Base-by-base conservation (phyloP, 805 yeast species). In the Starmerella vitae region DNA sequence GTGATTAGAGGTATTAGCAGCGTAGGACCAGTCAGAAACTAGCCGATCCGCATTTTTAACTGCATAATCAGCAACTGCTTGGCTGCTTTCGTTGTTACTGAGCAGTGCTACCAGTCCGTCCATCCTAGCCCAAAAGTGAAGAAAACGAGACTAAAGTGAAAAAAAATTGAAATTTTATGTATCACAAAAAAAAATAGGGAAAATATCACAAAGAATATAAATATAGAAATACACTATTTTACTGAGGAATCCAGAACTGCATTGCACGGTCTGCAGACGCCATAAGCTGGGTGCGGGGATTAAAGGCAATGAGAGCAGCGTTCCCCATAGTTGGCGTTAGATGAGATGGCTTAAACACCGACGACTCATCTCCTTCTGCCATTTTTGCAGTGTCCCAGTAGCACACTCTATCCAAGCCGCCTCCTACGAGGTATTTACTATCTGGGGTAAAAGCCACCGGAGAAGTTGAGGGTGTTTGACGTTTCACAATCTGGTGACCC, bases 401-500 rank as follows among this genome's bases (percentile, higher is more conserved):
- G 21, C 67, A 61, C 2, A 76, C 54, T 12, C 73, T 72, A 38
- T 70, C 69, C 15, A 72, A 72, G 36, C 72, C 69, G 3, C 85
- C 82, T 4, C 75, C 74, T 28, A 73, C 57, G 0, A 76, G 70
- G 48, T 58, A 75, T 33, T 67, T 60, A 6, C 83, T 83, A 54
- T 80, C 86, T 7, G 83, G 81, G 0, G 82, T 64, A 30, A 76
- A 69, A 15, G 78, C 62, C 1, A 74, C 67, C 0, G 74, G 66
- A 39, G 71, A 70, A 33, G 72, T 67, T n/a, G 59, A 42, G 1
- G 52, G 60, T 4, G 49, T 39, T 12, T 57, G 51, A 4, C 59
- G 51, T n/a, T 70, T 68, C 36, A 74, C 57, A 0, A 71, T 65
- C 12, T 51, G 52, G 20, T 68, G 69, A 0, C 78, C 78, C 2